A percentile compares a stretch with the other conserved stretches of the same genome.
phyloP scores from a whole-genome alignment of 202 grass and related monocot genomes.

The Setaria italica region DNA sequence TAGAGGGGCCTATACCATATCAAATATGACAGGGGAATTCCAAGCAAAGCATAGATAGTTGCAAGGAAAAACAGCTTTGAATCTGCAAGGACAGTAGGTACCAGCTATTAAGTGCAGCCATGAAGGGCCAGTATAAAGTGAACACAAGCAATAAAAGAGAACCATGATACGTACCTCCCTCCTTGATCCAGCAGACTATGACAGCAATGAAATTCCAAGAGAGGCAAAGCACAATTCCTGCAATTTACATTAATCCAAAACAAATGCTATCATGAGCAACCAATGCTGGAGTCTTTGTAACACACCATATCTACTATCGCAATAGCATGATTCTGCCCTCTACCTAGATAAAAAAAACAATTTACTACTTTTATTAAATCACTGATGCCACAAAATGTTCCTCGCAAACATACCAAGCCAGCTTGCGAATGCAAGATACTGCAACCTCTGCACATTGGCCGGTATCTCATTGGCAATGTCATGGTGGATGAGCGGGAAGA shows the following conservation, averaged over 20 bases:
- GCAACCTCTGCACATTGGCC: slow-evolving; percentile 76
- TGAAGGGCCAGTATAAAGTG: background rate
- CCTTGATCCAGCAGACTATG: slow-evolving; percentile 85
- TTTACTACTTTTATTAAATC: background rate
- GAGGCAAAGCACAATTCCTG: slow-evolving; percentile 77
- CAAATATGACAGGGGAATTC: slow-evolving; percentile 80
- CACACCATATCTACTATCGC: background rate
- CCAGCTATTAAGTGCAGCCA: slow-evolving; percentile 19
- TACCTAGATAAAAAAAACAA: background rate
- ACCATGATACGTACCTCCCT: slow-evolving; percentile 61
- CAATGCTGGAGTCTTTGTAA: background rate
- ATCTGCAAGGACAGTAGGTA: slow-evolving; percentile 48
- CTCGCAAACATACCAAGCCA: slow-evolving; percentile 64
- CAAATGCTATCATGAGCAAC: slow-evolving; percentile 9
- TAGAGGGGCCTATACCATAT: slow-evolving; percentile 89
- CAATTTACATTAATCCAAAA: slow-evolving; percentile 21
- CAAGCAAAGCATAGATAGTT: slow-evolving; percentile 77
- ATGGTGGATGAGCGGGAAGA: slow-evolving; percentile 83
- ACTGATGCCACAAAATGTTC: background rate
- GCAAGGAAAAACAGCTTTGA: slow-evolving; percentile 90
- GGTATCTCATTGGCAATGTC: slow-evolving; percentile 92
- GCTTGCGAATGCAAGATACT: slow-evolving; percentile 83
- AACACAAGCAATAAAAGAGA: background rate
- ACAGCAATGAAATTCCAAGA: slow-evolving; percentile 83
- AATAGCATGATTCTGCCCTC: background rate